Base-by-base conservation (phyloP, 179 eudicot genomes). In the Nepenthes alata region DNA sequence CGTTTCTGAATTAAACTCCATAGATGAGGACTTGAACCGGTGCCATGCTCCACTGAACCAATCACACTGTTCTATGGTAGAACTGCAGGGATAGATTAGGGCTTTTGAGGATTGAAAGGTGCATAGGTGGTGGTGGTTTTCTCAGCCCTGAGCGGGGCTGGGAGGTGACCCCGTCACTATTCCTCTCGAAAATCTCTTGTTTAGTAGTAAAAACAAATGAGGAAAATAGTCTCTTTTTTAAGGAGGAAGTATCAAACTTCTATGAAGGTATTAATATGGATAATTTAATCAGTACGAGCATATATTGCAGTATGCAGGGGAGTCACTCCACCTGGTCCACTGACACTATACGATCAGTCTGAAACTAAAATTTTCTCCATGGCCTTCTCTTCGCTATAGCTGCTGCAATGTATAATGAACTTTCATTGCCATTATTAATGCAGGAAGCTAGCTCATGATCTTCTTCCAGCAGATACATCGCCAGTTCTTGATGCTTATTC, bases 301-400 rank as follows among this genome's bases (percentile, higher is more conserved):
- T 57, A 72, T 15, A 73, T 57, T 6, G 69, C 67, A 12, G 66
- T 78, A 53, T 79, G 83, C 44, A 79, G 61, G 16, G 83, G 83
- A 66, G 80, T 79, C 57, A 68, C 53, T 37, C 77, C 78, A 37
- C 63, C 57, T 1, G 83, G 83, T 44, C 76, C 71, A 58, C 64
- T 76, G 15, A 71, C 57, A 61, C 69, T 79, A 53, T 73, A 79
- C 2, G 44, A 0, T 11, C 4, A 14, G 0, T 70, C 59, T 4
- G 70, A 79, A n/a, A 14, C 57, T 16, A 76, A 45, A 25, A 79
- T 66, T 45, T 34, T 67, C 65, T 67, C 65, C 0, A 71, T 52
- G 47, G 68, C 73, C 34, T 59, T 64, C 62, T 79, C 80, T 25
- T 64, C 72, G 35, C 80, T 74, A 59, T 70, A 70, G 67, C 71